Base-by-base conservation (phyloP, 73 alveolate species). In the Stentor coeruleus region DNA sequence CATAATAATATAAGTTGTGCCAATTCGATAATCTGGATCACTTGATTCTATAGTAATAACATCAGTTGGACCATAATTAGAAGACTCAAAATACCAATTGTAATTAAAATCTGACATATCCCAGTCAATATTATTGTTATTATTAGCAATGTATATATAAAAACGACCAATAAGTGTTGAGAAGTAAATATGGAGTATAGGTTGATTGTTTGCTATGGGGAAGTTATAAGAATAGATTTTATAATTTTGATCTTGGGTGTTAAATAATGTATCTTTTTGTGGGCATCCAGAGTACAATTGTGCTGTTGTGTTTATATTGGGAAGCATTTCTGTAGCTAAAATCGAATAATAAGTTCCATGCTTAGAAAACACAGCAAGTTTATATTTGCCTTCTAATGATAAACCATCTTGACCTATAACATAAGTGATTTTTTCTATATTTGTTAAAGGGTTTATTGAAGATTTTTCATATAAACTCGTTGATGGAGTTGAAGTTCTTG, bases 131-230 rank as follows among this genome's bases (percentile, higher is more conserved):
- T 49, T 49, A 20, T 49, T 49, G 6, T 20, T 28, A 0, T 15
- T 14, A 38, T 75, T 75, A 0, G 83, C 77, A 20, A 35, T 66
- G 84, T 36, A 75, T 20, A 75, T 36, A n/a, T 28, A 37, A 35
- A 20, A 75, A 6, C 39, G 33, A 37, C 83, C 83, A n/a, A 66
- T 75, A 30, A 75, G 6, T 39, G 81, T 35, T 2, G 83, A 37
- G 26, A 75, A 38, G 83, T 30, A 20, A 36, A 75, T 75, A 37
- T 39, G 33, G 26, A 75, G 6, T 6, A 30, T 35, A 1, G 26
- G 77, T 37, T 37, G 20, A 30, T 14, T 36, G 33, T 31, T 20
- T 1, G 26, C 72, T 14, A 20, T 14, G 28, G 41, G 38, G 26
- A 39, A 15, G 26, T 14, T 36, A 66, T 26, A 75, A 14, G 14